Conservation (phyloP, 768 basidiomycete species). For the Lepiota brunneoincarnata region DNA sequence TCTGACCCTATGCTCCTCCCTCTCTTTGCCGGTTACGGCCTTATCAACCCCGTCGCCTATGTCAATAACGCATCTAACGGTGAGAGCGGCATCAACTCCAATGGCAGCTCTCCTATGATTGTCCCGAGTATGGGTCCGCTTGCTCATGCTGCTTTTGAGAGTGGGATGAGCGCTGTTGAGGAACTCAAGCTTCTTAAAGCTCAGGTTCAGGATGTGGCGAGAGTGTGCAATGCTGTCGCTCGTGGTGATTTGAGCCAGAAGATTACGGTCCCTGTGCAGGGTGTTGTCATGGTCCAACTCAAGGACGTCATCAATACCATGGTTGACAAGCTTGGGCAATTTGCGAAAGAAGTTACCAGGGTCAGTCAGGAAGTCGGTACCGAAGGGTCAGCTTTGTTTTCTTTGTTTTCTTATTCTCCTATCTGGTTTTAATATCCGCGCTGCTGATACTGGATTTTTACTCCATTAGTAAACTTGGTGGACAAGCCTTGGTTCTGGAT, state of each 20-base stretch:
- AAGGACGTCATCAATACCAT: slow-evolving; percentile 72
- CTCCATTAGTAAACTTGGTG: slow-evolving; percentile 82
- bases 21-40: slow-evolving; percentile 16
- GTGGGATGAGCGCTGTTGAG: slow-evolving; percentile 48
- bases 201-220: slow-evolving; percentile 75
- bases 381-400: slow-evolving; percentile 48
- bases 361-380: slow-evolving; percentile 84
- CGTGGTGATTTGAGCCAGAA: slow-evolving; percentile 69
- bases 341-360: slow-evolving; percentile 89
- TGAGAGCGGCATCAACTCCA: slow-evolving; percentile 35
- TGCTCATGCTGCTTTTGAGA: slow-evolving; percentile 42
- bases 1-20: slow-evolving; percentile 40
- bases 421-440: too few relatives aligned
- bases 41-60: not conserved
- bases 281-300: slow-evolving; percentile 71
- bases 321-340: slow-evolving; percentile 70
- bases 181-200: slow-evolving; percentile 76
- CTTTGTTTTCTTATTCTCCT: too few relatives aligned
- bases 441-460: too few relatives aligned
- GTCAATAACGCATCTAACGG: not conserved
- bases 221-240: slow-evolving; percentile 76
- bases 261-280: slow-evolving; percentile 72
- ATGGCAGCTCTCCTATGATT: slow-evolving; percentile 42
- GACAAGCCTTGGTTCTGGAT: slow-evolving; percentile 81
- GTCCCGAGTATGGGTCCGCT: slow-evolving; percentile 48